Base-by-base conservation (phyloP, 345 rosid genomes). In the Angophora floribunda region DNA sequence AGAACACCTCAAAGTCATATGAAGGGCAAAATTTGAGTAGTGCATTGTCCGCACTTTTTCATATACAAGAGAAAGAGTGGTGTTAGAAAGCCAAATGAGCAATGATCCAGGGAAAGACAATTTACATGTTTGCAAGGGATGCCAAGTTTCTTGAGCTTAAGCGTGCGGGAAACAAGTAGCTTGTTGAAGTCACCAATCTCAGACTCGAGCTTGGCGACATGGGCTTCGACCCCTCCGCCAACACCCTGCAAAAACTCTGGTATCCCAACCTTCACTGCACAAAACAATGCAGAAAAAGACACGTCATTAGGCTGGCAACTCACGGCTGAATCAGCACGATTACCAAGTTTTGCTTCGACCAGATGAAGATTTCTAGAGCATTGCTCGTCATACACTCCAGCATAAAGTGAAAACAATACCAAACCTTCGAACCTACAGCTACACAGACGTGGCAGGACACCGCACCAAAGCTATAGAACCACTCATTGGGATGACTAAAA, bases 71-170 rank as follows among this genome's bases (percentile, higher is more conserved):
- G 24, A 75, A 22, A 41, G 28, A 19, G 13, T 5, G 24, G 26
- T 41, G 49, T 41, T 21, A 41, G 49, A 41, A 41, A 75, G 49
- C 41, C 4, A 11, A 75, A 75, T 19, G 49, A 75, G 49, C 26
- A 75, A 41, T 41, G 49, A 75, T 22, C 49, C 84, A 75, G 15
- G 49, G 61, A 70, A 75, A 75, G 84, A 41, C 26, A 19, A 75
- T 6, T 94, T 92, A 98, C 99, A 89, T 97, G 99, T 91, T 98
- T 96, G 93, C 99, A 98, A 78, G 98, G 98, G 89, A 98, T 95
- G 88, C 98, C 99, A 8, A 93, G 91, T 89, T 95, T 98, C 93
- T 97, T 98, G 90, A 98, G 98, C 93, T 90, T 95, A 87, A 97
- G 95, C 0, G 99, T 98, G 88, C 99, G 96, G 14, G 97, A 93